Evolutionary conservation across 148 eudicot species (phyloP), one percentile per base, ranked within the genome.

Genomic region (Vaccinium macrocarpon): DNA sequence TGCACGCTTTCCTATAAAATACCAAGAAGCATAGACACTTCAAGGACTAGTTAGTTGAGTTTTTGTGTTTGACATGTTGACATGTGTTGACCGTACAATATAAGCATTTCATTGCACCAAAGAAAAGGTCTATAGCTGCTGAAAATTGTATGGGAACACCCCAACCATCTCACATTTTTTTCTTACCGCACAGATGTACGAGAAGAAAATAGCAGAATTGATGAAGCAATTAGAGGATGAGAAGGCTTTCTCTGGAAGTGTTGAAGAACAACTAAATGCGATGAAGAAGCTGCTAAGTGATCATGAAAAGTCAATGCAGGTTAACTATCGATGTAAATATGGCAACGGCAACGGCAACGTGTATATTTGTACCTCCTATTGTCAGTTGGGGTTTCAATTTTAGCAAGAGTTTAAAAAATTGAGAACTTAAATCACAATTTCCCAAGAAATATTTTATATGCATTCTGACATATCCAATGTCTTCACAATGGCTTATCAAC

Each of bases 161-260:
- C n/a, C 62, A 18, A 57, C 62, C 19, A 18, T 18, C 62, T 57
- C 62, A 57, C 62, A 57, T 18, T 57, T 57, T 21, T 57, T 57
- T 18, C 62, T 57, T 81, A 92, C 97, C 27, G 92, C 95, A 79
- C 95, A 92, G 79, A 92, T 93, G 97, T 93, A 95, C 86, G 97
- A 94, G 86, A 92, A 89, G 84, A 90, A 95, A 91, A 93, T 94
- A 83, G 86, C 68, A n/a, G 94, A 92, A 80, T 72, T 94, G 91
- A 90, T 90, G 88, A 90, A 90, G 83, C 95, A 95, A 82, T 85
- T 93, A 80, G 91, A 92, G 88, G 90, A 89, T 79, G 96, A 93
- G 81, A 82, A 86, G 62, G 82, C 86, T 83, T 90, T 84, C 52
- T 81, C 87, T 80, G 85, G 27, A 62, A 90, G 84, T 79, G 93